Evolutionary conservation across 192 early-diverging fungal species (phyloP).

Genomic region (Backusella macrospora): DNA sequence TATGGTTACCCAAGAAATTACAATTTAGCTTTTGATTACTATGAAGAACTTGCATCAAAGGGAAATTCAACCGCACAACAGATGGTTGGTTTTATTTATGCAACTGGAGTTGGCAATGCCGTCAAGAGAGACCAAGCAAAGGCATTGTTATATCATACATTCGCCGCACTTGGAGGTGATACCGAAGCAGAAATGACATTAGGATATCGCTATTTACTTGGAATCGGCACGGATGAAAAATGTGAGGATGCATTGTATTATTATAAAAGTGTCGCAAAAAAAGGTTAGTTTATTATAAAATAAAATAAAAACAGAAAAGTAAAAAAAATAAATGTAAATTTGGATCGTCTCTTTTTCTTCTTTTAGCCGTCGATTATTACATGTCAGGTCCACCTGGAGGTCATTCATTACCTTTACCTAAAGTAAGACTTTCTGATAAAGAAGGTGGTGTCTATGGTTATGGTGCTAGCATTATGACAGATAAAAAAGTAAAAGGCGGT

Average conservation of each 20-base stretch:
- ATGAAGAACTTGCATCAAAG: conserved; percentile 60
- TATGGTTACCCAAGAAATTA: conserved; percentile 62
- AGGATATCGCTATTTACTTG: conserved; percentile 80
- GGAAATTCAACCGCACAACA: conserved; percentile 88
- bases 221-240: conserved; percentile 78
- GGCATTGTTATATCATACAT: conserved; percentile 75
- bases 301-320: neutral
- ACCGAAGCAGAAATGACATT: conserved; percentile 78
- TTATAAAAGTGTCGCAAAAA: conserved; percentile 81
- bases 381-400: conserved; percentile 83
- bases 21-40: conserved; percentile 64
- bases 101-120: conserved; percentile 80
- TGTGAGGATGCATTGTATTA: conserved; percentile 79
- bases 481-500: conserved; percentile 24
- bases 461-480: conserved; percentile 63
- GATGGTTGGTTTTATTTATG: conserved; percentile 88
- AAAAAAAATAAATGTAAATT: neutral
- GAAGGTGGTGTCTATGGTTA: conserved; percentile 87
- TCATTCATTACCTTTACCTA: conserved; percentile 64
- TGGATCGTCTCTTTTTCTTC: neutral
- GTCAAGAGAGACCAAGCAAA: conserved; percentile 71
- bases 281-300: conserved; percentile 49
- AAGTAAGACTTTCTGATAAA: conserved; percentile 72
- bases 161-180: conserved; percentile 81
- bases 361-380: conserved; percentile 66